phyloP scores from a whole-genome alignment of 305 asterid genomes.

The Fraxinus xanthoxyloides region DNA sequence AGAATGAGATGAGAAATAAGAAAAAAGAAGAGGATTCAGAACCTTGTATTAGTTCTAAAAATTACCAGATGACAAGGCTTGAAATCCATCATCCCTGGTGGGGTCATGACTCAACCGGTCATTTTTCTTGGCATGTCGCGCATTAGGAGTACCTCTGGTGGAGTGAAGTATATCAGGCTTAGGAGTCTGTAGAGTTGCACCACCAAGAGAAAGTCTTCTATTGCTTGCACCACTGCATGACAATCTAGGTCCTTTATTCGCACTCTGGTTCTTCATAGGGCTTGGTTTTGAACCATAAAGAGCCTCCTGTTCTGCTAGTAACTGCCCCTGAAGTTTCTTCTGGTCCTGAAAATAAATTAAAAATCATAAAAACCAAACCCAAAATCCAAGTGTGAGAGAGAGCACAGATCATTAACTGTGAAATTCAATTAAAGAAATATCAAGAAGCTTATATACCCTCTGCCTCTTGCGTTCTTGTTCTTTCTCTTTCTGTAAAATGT shows the following conservation, averaged over 20 bases:
- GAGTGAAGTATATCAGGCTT: constrained; percentile 53
- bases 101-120: constrained; percentile 49
- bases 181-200: constrained; percentile 58
- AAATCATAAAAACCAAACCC: not conserved
- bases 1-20: not conserved
- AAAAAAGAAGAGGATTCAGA: not conserved
- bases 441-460: constrained; percentile 48
- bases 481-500: constrained; percentile 69
- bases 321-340: constrained; percentile 94
- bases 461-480: constrained; percentile 85
- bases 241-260: constrained; percentile 70
- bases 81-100: constrained; percentile 48
- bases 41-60: not conserved
- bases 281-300: constrained; percentile 97
- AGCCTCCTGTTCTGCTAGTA: constrained; percentile 90
- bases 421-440: not conserved
- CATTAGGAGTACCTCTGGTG: constrained; percentile 68
- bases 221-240: constrained; percentile 65
- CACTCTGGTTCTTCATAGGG: constrained; percentile 90
- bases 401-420: not conserved
- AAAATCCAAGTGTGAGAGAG: constrained; percentile 8
- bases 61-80: constrained; percentile 64
- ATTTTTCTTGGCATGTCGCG: constrained; percentile 58
- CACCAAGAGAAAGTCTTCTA: constrained; percentile 89
- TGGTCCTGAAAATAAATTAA: constrained; percentile 60